Evolutionary conservation across 805 yeast species (phyloP), one percentile per base, ranked within the genome.

Genomic region (Yamadazyma akitaensis): DNA sequence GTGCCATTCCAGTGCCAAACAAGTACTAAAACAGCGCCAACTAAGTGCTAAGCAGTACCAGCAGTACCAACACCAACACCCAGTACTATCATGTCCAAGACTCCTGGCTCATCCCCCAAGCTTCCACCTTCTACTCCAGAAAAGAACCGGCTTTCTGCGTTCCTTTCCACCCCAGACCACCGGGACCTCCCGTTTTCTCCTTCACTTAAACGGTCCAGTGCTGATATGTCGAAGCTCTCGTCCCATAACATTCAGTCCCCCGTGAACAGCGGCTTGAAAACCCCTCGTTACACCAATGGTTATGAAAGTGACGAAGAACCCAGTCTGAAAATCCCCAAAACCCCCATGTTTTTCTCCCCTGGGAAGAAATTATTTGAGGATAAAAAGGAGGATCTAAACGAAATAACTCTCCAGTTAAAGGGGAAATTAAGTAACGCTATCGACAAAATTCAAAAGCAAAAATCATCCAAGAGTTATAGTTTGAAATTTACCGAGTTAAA

Each of bases 271-370:
- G 43, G 61, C 30, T 57, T 67, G 42, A 64, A 65, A 40, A 66
- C 73, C 2, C 72, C 72, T 6, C 55, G 70, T 36, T 58, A 61
- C 41, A 67, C 61, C 19, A 56, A 57, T 45, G 72, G 65, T 46
- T 58, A 63, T 14, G 71, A 67, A 39, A 66, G 60, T 9, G 58
- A 57, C 25, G 51, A 41, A 8, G 55, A 43, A 2, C 38, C 24
- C 11, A 18, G 7, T 44, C 57, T 2, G 56, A 68, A 69, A 49
- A 53, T 67, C 28, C 64, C 63, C 51, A 65, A 65, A 42, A 68
- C 74, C 14, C 73, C 76, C 5, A 70, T 64, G 53, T 72, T 55
- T 50, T 69, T 71, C 50, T 63, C 70, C 28, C 66, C 72, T 1
- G 75, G 73, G 5, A 64, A 60, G 43, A 63, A 64, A 42, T 58